These are phyloP conservation scores for Lecanicillium sp. DNA, from an alignment of 2,329 filamentous ascomycete species.

Conservation along the genomic window DNA sequence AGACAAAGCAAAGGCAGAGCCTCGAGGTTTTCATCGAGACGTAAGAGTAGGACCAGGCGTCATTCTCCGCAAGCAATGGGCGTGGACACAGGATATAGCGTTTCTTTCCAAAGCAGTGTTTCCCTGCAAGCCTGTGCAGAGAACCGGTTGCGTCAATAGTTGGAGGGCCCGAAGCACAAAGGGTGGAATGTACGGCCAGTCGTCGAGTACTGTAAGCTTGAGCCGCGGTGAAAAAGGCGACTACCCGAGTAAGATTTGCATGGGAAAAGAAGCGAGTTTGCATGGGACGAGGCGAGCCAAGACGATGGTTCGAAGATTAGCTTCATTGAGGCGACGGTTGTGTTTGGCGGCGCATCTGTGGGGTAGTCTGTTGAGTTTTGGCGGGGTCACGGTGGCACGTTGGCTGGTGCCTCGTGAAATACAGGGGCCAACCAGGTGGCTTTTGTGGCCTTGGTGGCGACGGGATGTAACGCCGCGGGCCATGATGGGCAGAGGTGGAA, in stretches of 20 bases:
- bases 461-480: no score
- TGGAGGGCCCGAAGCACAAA: no score
- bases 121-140: no score
- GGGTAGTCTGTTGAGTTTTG: not conserved
- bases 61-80: no score
- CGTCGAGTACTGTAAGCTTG: no score
- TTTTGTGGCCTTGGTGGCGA: no score
- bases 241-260: not conserved
- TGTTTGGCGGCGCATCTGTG: not conserved
- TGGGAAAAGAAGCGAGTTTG: not conserved
- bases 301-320: not conserved
- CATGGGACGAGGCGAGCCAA: not conserved
- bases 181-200: no score
- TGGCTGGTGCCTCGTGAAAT: not conserved
- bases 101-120: no score
- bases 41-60: slow-evolving; percentile 9
- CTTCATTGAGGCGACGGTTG: not conserved
- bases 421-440: no score
- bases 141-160: no score
- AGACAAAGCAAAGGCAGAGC: slow-evolving; percentile 8
- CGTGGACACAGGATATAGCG: no score
- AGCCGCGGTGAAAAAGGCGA: not conserved
- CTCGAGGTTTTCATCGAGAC: slow-evolving; percentile 24
- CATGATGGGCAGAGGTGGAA: no score
- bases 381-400: not conserved